Evolutionary conservation across 2,329 filamentous ascomycete genomes (phyloP).

Genomic region (Neoarthrinium moseri): DNA sequence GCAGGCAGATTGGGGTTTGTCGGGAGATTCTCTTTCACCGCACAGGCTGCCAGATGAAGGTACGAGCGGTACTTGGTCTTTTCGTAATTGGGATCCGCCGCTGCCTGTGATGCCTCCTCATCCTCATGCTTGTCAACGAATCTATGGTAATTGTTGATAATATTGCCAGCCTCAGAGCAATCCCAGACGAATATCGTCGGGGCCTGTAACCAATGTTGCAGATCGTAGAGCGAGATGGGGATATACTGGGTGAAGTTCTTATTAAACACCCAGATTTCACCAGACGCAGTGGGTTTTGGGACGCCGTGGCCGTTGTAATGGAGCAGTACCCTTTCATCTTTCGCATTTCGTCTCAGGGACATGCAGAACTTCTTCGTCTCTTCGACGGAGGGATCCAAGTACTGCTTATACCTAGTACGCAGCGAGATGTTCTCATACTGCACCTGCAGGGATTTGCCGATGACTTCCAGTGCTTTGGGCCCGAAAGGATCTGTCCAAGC

Average conservation of each 20-base stretch:
- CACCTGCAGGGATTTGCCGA: constrained; percentile 91
- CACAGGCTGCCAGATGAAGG: constrained; percentile 91
- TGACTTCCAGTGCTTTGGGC: constrained; percentile 86
- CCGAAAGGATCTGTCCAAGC: constrained; percentile 94
- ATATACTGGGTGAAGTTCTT: constrained; percentile 99
- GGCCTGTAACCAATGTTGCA: constrained; percentile 93
- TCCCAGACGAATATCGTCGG: constrained; percentile 98
- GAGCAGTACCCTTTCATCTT: constrained; percentile 93
- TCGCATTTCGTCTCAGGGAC: constrained; percentile 85
- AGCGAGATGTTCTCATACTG: constrained; percentile 96
- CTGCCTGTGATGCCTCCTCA: constrained; percentile 75
- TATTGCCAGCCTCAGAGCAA: constrained; percentile 94
- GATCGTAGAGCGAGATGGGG: constrained; percentile 89
- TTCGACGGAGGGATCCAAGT: constrained; percentile 92
- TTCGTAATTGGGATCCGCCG: constrained; percentile 78
- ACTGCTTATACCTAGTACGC: constrained; percentile 95
- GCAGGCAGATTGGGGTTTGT: constrained; percentile 92
- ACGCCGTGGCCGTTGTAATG: constrained; percentile 99
- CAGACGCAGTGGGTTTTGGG: constrained; percentile 89
- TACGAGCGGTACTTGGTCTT: constrained; percentile 69
- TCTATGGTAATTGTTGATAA: constrained; percentile 89
- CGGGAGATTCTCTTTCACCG: constrained; percentile 85
- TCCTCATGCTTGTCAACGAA: constrained; percentile 94
- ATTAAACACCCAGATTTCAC: constrained; percentile 99
- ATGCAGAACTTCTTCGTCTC: constrained; percentile 97